Conservation (phyloP, 73 alveolate species). For the Tetrahymena elliotti region DNA sequence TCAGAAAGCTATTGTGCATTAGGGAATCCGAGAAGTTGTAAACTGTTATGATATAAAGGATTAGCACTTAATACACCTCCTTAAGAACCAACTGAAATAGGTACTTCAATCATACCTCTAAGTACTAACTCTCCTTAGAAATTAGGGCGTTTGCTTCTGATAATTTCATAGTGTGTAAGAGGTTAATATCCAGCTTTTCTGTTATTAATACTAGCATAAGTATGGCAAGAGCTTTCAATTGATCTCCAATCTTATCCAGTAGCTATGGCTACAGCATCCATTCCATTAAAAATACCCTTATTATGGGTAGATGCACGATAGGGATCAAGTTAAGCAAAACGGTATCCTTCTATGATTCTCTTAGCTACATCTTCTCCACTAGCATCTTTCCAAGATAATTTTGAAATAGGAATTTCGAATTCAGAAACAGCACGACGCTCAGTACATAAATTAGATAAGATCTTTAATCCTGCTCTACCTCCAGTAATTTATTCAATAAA, state of each 20-base stretch:
- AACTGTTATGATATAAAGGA: conserved; percentile 65
- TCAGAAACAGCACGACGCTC: conserved; percentile 81
- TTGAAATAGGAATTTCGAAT: conserved; percentile 69
- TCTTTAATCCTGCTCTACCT: conserved; percentile 83
- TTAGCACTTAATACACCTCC: conserved; percentile 94
- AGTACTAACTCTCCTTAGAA: conserved; percentile 47
- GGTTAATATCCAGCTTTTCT: conserved; percentile 80
- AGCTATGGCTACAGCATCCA: conserved; percentile 96
- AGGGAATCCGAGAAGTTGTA: conserved; percentile 74
- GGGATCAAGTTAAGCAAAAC: conserved; percentile 80
- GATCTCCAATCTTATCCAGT: conserved; percentile 97
- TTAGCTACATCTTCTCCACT: conserved; percentile 87
- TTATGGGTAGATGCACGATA: conserved; percentile 95
- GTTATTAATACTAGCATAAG: conserved; percentile 79
- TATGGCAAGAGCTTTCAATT: conserved; percentile 90
- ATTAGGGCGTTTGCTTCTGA: conserved; percentile 18
- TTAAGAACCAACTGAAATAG: conserved; percentile 90
- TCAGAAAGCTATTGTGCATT: conserved; percentile 70
- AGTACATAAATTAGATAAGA: conserved; percentile 81
- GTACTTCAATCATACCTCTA: conserved; percentile 79
- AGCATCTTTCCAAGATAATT: conserved; percentile 65
- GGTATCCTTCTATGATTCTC: conserved; percentile 78
- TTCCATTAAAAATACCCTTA: conserved; percentile 98
- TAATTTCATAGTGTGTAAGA: conserved; percentile 65
- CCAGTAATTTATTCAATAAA: conserved; percentile 52